These are phyloP conservation scores for Puccinia polysora DNA, from an alignment of 1,284 basidiomycete species.

Conservation along the genomic window DNA sequence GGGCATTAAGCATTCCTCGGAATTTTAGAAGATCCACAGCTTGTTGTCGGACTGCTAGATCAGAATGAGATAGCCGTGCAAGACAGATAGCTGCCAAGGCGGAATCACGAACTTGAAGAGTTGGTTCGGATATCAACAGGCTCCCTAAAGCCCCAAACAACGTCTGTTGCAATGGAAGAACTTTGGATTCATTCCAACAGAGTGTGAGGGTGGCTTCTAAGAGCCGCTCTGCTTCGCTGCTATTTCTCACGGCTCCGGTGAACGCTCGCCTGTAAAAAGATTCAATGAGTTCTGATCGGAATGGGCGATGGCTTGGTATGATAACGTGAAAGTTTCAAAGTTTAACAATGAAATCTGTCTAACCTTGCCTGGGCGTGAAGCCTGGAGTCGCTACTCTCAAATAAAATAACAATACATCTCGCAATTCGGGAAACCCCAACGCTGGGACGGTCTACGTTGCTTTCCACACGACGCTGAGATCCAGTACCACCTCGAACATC, in stretches of 20 bases:
- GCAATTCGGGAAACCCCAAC: slow-evolving; percentile 16
- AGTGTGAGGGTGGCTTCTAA: slow-evolving; percentile 31
- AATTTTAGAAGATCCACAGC: slow-evolving; percentile 34
- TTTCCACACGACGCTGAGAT: slow-evolving; percentile 6
- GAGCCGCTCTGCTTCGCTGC: slow-evolving; percentile 36
- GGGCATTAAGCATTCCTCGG: slow-evolving; percentile 6
- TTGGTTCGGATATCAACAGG: slow-evolving; percentile 25
- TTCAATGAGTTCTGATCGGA: not conserved
- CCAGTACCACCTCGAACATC: slow-evolving; percentile 24
- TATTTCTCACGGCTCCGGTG: slow-evolving; percentile 26
- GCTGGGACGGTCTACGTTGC: slow-evolving; percentile 15
- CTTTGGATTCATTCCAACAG: slow-evolving; percentile 37
- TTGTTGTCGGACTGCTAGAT: slow-evolving; percentile 29
- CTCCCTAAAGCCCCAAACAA: slow-evolving; percentile 33
- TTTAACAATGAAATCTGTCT: too few species aligned
- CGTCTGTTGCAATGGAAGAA: slow-evolving; percentile 21
- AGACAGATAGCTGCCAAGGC: slow-evolving; percentile 31
- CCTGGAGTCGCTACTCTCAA: slow-evolving; percentile 34
- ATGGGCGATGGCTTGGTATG: not conserved
- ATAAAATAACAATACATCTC: slow-evolving; percentile 31
- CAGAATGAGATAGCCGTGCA: slow-evolving; percentile 33
- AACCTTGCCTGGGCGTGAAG: slow-evolving; percentile 35
- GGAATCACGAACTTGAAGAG: slow-evolving; percentile 20
- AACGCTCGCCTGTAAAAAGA: slow-evolving; percentile 25
- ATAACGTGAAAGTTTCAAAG: not conserved